Base-by-base conservation (phyloP, 2,329 filamentous ascomycete genomes). In the Fusarium virguliforme region DNA sequence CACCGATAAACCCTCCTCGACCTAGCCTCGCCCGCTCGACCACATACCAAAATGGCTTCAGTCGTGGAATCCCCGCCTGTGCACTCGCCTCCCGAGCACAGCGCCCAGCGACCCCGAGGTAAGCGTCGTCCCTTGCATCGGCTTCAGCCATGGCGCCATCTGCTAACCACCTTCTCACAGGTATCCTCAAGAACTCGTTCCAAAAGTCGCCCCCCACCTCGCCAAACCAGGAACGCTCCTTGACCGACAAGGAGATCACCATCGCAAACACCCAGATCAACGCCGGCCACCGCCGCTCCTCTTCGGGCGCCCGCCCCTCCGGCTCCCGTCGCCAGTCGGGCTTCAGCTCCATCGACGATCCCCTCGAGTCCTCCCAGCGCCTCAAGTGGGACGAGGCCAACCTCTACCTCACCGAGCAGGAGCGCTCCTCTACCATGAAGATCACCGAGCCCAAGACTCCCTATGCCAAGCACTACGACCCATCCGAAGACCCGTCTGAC, bases 371-470 rank as follows among this genome's bases (percentile, higher is more conserved):
- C 18, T 91, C 88, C 64, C 92, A 93, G 70, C 91, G 94, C 69
- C 87, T 99, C 74, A 97, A 98, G 84, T 99, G 96, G 96, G 96
- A 99, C 81, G 96, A 99, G 85, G 96, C 94, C 50, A 99, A 99
- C 79, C 88, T 99, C 34, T 99, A 98, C 83, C 88, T 99, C 59
- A 96, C 96, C 8, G 96, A 99, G 84, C 95, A 98, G 82, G 94
- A 98, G 82, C 95, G 93, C 82, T 94, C 91, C 65, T 92, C 92
- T 68, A 98, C 95, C 65, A 99, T 99, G 96, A 99, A 98, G 87
- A 99, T 99, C 72, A 93, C 94, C 74, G 96, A 99, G 84, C 96
- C 96, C 68, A 99, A 99, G 87, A 99, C 96, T 8, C 96, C 96
- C 5, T 99, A 95, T 80, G 96, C 94, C 37, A 92, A 92, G 78